Evolutionary conservation across 2,329 filamentous ascomycete genomes (phyloP).

Genomic region (Thielaviopsis populi): DNA sequence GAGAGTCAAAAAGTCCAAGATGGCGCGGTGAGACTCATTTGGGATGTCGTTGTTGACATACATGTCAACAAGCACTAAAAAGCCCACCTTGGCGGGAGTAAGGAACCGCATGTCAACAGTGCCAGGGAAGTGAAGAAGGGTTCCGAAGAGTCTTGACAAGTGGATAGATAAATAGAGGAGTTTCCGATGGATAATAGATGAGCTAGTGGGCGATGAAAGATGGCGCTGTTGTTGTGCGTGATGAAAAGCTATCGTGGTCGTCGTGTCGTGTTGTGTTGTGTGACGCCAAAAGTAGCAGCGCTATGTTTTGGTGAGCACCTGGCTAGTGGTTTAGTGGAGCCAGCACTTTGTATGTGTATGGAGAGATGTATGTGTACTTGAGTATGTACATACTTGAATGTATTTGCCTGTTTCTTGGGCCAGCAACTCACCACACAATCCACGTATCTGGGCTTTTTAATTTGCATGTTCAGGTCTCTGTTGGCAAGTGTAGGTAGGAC

Average conservation of each 20-base stretch:
- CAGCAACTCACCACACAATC: no score
- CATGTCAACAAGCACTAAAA: conserved; percentile 66
- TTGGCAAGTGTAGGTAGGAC: no score
- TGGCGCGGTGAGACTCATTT: conserved; percentile 52
- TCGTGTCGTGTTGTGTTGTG: not conserved
- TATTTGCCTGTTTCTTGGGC: no score
- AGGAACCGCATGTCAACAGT: conserved; percentile 59
- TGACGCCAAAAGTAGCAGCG: not conserved
- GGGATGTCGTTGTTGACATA: conserved; percentile 61
- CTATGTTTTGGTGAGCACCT: not conserved
- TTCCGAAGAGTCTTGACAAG: not conserved
- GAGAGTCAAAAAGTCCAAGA: conserved; percentile 65
- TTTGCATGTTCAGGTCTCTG: no score
- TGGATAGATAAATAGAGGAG: no score
- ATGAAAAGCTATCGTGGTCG: not conserved
- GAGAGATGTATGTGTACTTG: no score
- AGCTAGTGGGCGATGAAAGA: not conserved
- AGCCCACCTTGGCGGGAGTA: conserved; percentile 74
- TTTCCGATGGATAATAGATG: no score
- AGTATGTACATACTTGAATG: no score
- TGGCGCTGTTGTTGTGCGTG: not conserved
- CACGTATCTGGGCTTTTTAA: no score
- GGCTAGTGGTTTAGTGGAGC: not conserved
- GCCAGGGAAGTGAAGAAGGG: not conserved
- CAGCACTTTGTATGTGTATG: not conserved